phyloP scores from a whole-genome alignment of 169 alveolate genomes.

The Plasmodium coatneyi region DNA sequence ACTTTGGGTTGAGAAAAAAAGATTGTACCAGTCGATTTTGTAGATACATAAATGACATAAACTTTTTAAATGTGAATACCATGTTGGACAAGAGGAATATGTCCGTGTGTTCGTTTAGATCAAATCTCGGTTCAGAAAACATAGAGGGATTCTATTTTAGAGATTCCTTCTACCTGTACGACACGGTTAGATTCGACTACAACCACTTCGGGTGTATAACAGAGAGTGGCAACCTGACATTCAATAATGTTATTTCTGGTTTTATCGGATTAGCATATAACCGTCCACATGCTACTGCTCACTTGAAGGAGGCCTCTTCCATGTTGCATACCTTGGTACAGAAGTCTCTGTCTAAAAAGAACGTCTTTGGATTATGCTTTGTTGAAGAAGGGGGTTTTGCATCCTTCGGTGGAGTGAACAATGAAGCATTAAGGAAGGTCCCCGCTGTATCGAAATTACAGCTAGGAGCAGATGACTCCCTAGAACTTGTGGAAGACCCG shows the following conservation, averaged over 20 bases:
- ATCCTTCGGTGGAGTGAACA: slow-evolving; percentile 38
- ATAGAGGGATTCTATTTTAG: slow-evolving; percentile 45
- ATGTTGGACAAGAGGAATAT: slow-evolving; percentile 9
- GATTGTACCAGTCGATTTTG: slow-evolving; percentile 36
- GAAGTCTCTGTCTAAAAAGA: slow-evolving; percentile 30
- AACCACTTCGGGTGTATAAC: slow-evolving; percentile 44
- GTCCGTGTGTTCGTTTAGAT: slow-evolving; percentile 45
- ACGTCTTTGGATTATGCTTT: slow-evolving; percentile 40
- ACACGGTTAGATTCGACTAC: neutral
- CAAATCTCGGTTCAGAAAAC: slow-evolving; percentile 9
- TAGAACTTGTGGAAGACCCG: neutral
- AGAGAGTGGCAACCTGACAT: neutral
- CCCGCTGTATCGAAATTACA: neutral
- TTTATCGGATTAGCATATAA: slow-evolving; percentile 38
- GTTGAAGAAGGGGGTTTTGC: slow-evolving; percentile 30
- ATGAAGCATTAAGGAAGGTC: slow-evolving; percentile 2
- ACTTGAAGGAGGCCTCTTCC: neutral
- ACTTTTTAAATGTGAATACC: slow-evolving; percentile 18
- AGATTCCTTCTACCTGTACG: slow-evolving; percentile 13
- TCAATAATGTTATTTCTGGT: slow-evolving; percentile 41
- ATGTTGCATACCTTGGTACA: slow-evolving; percentile 19
- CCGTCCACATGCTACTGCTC: neutral
- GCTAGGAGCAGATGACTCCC: neutral
- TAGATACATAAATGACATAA: slow-evolving; percentile 40
- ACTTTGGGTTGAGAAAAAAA: slow-evolving; percentile 27